These are phyloP conservation scores for Penicillium waksmanii DNA, from an alignment of 495 filamentous ascomycete species.

Conservation along the genomic window DNA sequence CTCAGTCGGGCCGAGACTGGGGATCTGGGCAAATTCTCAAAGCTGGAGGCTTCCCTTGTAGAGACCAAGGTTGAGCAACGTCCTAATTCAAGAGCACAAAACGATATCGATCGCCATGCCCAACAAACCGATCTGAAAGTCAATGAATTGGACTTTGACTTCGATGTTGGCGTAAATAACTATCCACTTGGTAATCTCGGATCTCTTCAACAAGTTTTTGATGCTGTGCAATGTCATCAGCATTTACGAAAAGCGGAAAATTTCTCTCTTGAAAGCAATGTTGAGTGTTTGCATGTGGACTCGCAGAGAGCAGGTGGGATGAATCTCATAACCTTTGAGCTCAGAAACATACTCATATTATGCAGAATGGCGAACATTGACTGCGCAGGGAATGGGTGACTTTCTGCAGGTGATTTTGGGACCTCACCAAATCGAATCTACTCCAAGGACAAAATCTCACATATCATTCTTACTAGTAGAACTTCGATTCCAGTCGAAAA, in stretches of 20 bases:
- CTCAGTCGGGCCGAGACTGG: constrained; percentile 18
- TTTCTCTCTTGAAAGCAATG: constrained; percentile 9
- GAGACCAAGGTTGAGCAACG: constrained; percentile 14
- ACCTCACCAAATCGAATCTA: neutral
- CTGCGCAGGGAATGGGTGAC: neutral
- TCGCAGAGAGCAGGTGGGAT: constrained; percentile 11
- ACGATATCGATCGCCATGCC: constrained; percentile 16
- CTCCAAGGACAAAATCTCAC: too few relatives aligned
- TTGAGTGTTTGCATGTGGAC: constrained; percentile 13
- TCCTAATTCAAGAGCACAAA: constrained; percentile 15
- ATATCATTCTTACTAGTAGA: neutral
- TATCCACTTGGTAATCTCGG: constrained; percentile 15
- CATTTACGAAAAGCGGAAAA: constrained; percentile 12
- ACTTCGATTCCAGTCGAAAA: neutral
- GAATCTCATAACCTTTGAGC: neutral
- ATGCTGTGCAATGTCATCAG: constrained; percentile 16
- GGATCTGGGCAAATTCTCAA: constrained; percentile 12
- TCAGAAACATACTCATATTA: neutral
- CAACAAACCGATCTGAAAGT: constrained; percentile 9
- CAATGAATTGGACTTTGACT: constrained; percentile 18
- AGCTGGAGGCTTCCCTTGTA: constrained; percentile 14
- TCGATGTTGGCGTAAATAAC: constrained; percentile 5
- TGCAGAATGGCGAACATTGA: constrained; percentile 6
- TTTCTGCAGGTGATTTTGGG: neutral
- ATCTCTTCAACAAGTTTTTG: constrained; percentile 21